These are phyloP conservation scores for Ochromonadaceae sp. DNA, from an alignment of 352 stramenopile genomes.

Conservation along the genomic window DNA sequence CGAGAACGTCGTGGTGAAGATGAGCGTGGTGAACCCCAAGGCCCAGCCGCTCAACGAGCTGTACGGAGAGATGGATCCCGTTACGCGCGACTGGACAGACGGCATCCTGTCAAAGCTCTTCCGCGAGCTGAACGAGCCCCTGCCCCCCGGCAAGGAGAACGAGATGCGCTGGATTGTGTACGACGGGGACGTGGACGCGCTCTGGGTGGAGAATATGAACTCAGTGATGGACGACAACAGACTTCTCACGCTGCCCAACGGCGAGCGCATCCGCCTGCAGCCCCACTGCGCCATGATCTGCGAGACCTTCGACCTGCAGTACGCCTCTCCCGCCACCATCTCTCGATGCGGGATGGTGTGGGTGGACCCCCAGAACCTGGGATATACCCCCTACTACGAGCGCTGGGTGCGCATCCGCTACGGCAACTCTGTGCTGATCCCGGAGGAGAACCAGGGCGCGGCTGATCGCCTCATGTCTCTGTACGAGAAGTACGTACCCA, in stretches of 20 bases:
- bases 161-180: constrained; percentile 87
- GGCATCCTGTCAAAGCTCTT: constrained; percentile 82
- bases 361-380: constrained; percentile 87
- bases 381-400: constrained; percentile 81
- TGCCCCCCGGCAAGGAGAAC: constrained; percentile 65
- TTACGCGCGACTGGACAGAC: constrained; percentile 87
- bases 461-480: constrained; percentile 46
- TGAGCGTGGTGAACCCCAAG: constrained; percentile 83
- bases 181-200: constrained; percentile 83
- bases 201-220: constrained; percentile 96
- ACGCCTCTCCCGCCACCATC: constrained; percentile 81
- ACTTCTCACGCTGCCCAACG: constrained; percentile 80
- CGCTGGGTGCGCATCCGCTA: constrained; percentile 76
- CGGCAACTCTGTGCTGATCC: constrained; percentile 33
- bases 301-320: constrained; percentile 86
- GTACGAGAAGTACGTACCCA: constrained; percentile 80
- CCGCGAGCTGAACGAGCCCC: constrained; percentile 75
- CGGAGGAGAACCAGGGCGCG: constrained; percentile 23
- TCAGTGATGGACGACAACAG: constrained; percentile 94
- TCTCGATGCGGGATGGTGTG: constrained; percentile 88
- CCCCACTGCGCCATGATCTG: constrained; percentile 78
- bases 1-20: constrained; percentile 69
- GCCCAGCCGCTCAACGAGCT: constrained; percentile 75
- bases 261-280: constrained; percentile 79
- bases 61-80: constrained; percentile 81